These are phyloP conservation scores for Platismatia glauca DNA, from an alignment of 495 filamentous ascomycete species.

Conservation along the genomic window DNA sequence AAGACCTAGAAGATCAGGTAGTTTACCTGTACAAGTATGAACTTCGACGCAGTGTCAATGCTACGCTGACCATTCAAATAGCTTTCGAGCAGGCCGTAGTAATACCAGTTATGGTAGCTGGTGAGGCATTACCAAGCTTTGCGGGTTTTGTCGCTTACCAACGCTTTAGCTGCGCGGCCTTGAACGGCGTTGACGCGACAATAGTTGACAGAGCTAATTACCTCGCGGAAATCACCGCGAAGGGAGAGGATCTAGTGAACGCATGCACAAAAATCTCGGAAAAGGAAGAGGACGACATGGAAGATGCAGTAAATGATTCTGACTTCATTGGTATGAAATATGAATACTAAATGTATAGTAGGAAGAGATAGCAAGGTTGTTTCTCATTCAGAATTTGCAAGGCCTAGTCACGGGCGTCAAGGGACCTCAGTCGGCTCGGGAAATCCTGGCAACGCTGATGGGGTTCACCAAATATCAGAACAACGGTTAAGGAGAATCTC, in stretches of 20 bases:
- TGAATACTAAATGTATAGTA: background rate
- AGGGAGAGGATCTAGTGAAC: slow-evolving; percentile 66
- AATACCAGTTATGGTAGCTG: slow-evolving; percentile 75
- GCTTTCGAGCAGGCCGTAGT: slow-evolving; percentile 56
- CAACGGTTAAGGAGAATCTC: background rate
- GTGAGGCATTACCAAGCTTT: slow-evolving; percentile 25
- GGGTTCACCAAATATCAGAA: background rate
- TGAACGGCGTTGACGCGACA: slow-evolving; percentile 67
- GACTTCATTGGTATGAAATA: background rate
- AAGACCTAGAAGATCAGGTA: slow-evolving; percentile 60
- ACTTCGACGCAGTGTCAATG: background rate
- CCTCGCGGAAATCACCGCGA: slow-evolving; percentile 57
- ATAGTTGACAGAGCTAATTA: slow-evolving; percentile 71
- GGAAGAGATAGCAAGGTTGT: slow-evolving; percentile 23
- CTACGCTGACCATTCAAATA: slow-evolving; percentile 18
- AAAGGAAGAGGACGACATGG: slow-evolving; percentile 51
- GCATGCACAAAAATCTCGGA: slow-evolving; percentile 56
- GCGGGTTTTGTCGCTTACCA: slow-evolving; percentile 5
- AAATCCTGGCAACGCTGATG: background rate
- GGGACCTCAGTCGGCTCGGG: slow-evolving; percentile 38
- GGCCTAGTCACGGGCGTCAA: background rate
- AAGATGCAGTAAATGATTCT: slow-evolving; percentile 42
- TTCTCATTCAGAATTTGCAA: slow-evolving; percentile 21
- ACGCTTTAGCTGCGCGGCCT: slow-evolving; percentile 55
- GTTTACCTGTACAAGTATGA: slow-evolving; percentile 76